Evolutionary conservation across 352 stramenopile species (phyloP).

Genomic region (Globisporangium megalacanthum): DNA sequence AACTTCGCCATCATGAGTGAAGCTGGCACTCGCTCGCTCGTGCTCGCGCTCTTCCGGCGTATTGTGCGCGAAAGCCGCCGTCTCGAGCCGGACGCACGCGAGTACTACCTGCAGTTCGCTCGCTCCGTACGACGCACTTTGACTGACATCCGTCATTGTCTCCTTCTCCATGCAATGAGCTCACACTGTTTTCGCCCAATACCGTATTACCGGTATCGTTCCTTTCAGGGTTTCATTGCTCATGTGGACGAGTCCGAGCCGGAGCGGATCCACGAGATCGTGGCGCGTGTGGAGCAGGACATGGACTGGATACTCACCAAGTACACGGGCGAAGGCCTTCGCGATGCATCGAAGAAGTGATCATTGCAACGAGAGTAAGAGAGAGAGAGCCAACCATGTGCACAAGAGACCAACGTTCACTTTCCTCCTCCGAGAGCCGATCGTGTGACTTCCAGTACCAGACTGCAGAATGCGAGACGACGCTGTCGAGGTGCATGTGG

Average conservation of each 20-base stretch:
- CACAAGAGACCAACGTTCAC: too few species aligned
- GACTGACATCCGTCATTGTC: too few species aligned
- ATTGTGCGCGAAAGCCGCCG: constrained; percentile 37
- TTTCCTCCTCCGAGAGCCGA: too few species aligned
- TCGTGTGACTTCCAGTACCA: too few species aligned
- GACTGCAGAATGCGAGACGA: too few species aligned
- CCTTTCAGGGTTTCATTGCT: constrained; percentile 25
- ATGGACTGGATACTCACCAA: constrained; percentile 46
- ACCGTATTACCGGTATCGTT: not conserved
- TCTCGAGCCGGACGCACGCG: constrained; percentile 29
- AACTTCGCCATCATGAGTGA: too few species aligned
- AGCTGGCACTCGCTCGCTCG: not conserved
- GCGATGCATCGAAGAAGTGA: too few species aligned
- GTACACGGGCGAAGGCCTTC: constrained; percentile 18
- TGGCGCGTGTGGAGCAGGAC: constrained; percentile 30
- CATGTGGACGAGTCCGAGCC: constrained; percentile 32
- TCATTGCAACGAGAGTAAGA: too few species aligned
- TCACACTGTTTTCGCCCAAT: not conserved
- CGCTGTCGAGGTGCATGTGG: too few species aligned
- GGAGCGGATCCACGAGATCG: constrained; percentile 26
- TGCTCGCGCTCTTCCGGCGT: constrained; percentile 33
- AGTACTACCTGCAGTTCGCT: constrained; percentile 43
- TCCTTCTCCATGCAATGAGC: not conserved
- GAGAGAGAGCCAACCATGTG: too few species aligned
- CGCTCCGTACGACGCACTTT: constrained; percentile 20